These are phyloP conservation scores for Aureobasidium sp. DNA, from an alignment of 2,329 filamentous ascomycete genomes.

Conservation along the genomic window DNA sequence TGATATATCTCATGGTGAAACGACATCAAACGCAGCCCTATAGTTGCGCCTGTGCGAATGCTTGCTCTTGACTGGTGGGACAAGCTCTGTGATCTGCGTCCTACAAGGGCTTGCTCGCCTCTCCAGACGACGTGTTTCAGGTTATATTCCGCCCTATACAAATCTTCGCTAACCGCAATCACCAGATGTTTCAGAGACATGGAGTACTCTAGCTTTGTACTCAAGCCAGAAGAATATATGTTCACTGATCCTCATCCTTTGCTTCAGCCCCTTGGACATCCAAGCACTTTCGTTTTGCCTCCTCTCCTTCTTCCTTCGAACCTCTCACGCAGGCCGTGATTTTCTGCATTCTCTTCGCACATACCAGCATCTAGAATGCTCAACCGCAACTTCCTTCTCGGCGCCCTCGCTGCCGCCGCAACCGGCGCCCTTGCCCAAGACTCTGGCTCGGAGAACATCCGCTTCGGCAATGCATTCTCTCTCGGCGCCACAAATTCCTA, in stretches of 20 bases:
- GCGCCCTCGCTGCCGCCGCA: neutral
- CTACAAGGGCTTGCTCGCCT: neutral
- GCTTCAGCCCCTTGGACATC: neutral
- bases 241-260: neutral
- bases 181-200: neutral
- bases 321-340: neutral
- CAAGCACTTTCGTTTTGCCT: neutral
- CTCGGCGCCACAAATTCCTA: slow-evolving; percentile 25
- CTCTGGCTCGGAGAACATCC: slow-evolving; percentile 1
- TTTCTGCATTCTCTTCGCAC: neutral
- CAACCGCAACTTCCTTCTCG: slow-evolving; percentile 1
- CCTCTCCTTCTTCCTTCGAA: neutral
- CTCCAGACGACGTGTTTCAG: slow-evolving; percentile 1
- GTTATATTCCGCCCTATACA: neutral
- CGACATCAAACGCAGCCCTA: neutral
- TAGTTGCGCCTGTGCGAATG: neutral
- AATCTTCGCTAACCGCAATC: neutral
- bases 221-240: neutral
- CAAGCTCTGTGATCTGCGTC: neutral
- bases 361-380: neutral
- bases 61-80: neutral
- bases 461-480: slow-evolving; percentile 5
- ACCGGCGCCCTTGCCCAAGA: neutral
- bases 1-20: neutral
- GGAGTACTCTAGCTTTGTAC: neutral